phyloP scores from a whole-genome alignment of 75 land plant species.

The Isoetes taiwanensis region DNA sequence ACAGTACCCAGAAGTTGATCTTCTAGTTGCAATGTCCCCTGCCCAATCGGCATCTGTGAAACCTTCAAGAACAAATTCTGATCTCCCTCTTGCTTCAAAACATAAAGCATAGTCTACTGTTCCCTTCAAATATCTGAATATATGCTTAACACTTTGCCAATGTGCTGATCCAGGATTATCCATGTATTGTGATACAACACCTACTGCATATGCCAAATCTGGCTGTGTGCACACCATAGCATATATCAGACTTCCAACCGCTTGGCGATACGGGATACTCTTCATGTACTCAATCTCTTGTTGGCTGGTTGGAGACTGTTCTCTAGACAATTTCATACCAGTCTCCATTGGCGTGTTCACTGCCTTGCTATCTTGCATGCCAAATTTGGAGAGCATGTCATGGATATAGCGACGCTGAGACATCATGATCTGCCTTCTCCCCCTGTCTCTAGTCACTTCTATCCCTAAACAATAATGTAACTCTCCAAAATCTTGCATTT shows the following conservation, averaged over 20 bases:
- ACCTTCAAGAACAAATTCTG: background rate
- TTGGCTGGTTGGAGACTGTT: no score
- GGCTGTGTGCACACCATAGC: slow-evolving; percentile 15
- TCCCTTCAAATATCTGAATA: slow-evolving; percentile 16
- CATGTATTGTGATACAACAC: slow-evolving; percentile 15
- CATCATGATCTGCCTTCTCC: no score
- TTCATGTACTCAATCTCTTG: background rate
- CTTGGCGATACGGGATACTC: slow-evolving; percentile 11
- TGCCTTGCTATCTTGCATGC: no score
- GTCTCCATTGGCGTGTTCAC: no score
- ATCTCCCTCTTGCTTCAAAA: background rate
- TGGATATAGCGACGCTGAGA: no score
- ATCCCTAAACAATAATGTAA: no score
- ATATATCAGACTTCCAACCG: slow-evolving; percentile 20
- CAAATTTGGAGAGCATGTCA: no score
- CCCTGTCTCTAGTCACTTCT: no score
- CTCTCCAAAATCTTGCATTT: no score
- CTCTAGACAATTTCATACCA: no score
- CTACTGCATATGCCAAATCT: slow-evolving; percentile 12
- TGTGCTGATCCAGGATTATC: slow-evolving; percentile 6
- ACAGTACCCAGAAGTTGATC: slow-evolving; percentile 12
- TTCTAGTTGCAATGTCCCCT: slow-evolving; percentile 14
- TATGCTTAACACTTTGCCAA: slow-evolving; percentile 1
- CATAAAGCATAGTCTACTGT: slow-evolving; percentile 3
- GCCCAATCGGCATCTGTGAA: slow-evolving; percentile 17